Base-by-base conservation (phyloP, 1,139 yeast species). In the Candida tetrigidarum region DNA sequence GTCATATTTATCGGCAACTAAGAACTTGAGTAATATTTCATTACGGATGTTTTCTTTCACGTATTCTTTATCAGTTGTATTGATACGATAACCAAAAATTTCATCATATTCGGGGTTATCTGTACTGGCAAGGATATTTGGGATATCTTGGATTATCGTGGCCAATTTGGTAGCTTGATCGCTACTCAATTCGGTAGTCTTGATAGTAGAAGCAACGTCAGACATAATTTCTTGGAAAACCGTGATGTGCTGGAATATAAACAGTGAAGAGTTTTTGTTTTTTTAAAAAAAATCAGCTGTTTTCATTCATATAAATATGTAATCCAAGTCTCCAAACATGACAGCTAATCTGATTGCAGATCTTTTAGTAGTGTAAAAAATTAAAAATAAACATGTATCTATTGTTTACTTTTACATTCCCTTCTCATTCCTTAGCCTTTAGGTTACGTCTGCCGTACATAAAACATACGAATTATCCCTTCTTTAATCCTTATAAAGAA, bases 61-160 rank as follows among this genome's bases (percentile, higher is more conserved):
- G 53, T 68, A 71, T 38, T 74, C 69, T 25, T 72, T 74, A 1
- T 54, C 59, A 5, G 52, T 63, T 8, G 64, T 59, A 39, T 76
- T 74, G 54, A 90, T 71, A 58, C 91, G 80, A 55, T 85, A 75
- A 3, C 97, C 97, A 58, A 73, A 91, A 26, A 91, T 71, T 63
- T 91, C 97, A 56, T 84, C 88, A 59, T 90, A 84, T 2, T 69
- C 78, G 10, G 80, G 76, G 38, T 77, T 66, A 18, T 74, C 65
- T 34, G 55, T 30, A 20, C 53, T 45, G 10, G 43, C 15, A 11
- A 66, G 39, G 16, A 66, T 63, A 5, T 56, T 41, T 3, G 69
- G 70, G 35, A 66, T 47, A 4, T 50, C 30, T 4, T 50, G 54
- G 11, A 66, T 57, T 5, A 66, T 37, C 26, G 49, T 14, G 2